Evolutionary conservation across 108 stramenopile genomes (phyloP), one percentile per base, ranked within the genome.

Genomic region (Hondaea fermentalgiana): DNA sequence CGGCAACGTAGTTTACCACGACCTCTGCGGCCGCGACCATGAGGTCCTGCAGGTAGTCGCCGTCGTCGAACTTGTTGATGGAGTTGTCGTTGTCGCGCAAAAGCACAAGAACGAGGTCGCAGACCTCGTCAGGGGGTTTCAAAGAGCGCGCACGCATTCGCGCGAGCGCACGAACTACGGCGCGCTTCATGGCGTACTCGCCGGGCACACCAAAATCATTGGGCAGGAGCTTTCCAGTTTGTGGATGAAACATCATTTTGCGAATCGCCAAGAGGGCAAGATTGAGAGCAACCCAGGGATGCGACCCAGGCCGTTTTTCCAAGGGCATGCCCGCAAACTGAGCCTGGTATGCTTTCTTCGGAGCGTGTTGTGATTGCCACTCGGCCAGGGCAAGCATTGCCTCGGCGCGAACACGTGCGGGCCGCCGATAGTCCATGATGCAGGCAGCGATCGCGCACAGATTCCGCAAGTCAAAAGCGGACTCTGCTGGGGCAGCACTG

Each of bases 31-130:
- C 76, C n/a, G 76, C 76, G n/a, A 53, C 76, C 49, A 53, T 83
- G 76, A 83, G 76, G 23, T 83, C 76, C 12, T 53, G 19, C 49
- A 83, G 76, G 5, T 83, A 83, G 51, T 83, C 49, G 25, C 49
- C 76, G 28, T 83, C 76, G 51, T 53, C 51, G 3, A 19, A 83
- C 5, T 47, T 83, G 23, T 83, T 83, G 76, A 83, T 53, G 16
- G 76, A 83, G 23, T 83, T 83, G 76, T 83, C 76, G 28, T 83
- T 83, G 76, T 83, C 76, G 6, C 76, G 76, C 45, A 83, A 23
- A 4, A 83, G 51, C 28, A 53, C 25, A 53, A 83, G 17, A 83
- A 83, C 49, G 76, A 83, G 51, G 76, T 83, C 76, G 49, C 45
- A 53, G 25, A 83, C 76, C 23, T 83, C 76, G 51, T 2, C 76